Evolutionary conservation across 345 rosid species (phyloP).

Genomic region (Ricinus communis): DNA sequence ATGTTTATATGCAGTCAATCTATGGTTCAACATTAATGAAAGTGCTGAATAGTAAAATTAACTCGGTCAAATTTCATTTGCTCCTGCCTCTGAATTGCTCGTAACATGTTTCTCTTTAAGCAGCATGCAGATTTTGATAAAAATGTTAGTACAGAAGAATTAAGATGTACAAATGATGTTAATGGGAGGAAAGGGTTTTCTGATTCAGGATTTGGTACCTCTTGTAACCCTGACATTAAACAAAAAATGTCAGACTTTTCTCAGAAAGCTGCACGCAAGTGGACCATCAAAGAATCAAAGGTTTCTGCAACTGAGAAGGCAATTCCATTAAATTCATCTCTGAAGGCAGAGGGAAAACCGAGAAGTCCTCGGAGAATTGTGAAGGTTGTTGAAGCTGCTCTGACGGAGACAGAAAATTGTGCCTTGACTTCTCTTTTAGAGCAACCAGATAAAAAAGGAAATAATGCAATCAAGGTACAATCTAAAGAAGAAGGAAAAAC

Average conservation of each 20-base stretch:
- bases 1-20: not conserved
- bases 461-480: conserved; percentile 22
- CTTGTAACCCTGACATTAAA: conserved; percentile 16
- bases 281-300: conserved; percentile 20
- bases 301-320: conserved; percentile 15
- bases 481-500: conserved; percentile 26
- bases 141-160: conserved; percentile 13
- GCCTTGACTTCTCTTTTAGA: conserved; percentile 39
- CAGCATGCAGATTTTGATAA: conserved; percentile 31
- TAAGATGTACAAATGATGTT: conserved; percentile 7
- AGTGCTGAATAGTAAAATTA: not conserved
- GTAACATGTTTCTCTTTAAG: conserved; percentile 22
- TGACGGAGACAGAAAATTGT: conserved; percentile 34
- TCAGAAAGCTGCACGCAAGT: conserved; percentile 17
- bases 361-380: conserved; percentile 20
- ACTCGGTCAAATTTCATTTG: conserved; percentile 4
- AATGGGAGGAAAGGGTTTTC: not conserved
- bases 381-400: conserved; percentile 23
- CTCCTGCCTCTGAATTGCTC: conserved; percentile 9
- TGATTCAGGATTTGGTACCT: not conserved
- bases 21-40: not conserved
- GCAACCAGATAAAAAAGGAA: conserved; percentile 34
- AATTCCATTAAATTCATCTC: conserved; percentile 19
- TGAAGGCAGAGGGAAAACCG: conserved; percentile 30
- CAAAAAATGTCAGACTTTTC: conserved; percentile 31